Base-by-base conservation (phyloP, 148 eudicot species). In the Chenopodium album region DNA sequence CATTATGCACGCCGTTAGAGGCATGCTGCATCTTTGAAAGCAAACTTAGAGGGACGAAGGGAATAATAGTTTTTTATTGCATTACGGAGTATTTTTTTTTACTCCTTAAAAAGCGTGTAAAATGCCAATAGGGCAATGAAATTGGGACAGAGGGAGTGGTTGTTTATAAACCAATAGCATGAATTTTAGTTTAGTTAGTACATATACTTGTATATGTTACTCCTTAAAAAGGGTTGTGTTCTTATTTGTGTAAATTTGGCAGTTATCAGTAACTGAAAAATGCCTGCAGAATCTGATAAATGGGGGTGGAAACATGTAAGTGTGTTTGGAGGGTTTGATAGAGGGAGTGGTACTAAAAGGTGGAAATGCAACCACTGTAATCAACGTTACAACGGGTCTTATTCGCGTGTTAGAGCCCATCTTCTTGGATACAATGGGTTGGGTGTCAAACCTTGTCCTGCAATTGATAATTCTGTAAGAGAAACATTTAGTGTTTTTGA, bases 261-360 rank as follows among this genome's bases (percentile, higher is more conserved):
- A 78, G 73, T 66, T 34, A 34, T 41, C 11, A 4, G 47, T 37
- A 34, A 71, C 1, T 19, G 29, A 9, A 37, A 41, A 78, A 78
- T 83, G 90, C 79, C 81, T 32, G 46, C 62, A n/a, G 82, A 83
- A 82, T 85, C 81, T 67, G 86, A 85, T 52, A 83, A 83, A 78
- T 88, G 90, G 90, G 90, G 90, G 7, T 85, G 88, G 88, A 86
- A 84, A 66, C 88, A 84, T 65, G 88, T 88, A 67, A 82, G 80
- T 48, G 82, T 88, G 19, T 48, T 79, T 62, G 88, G 88, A 48
- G 85, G 74, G 54, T 88, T 86, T 80, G 80, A 79, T 11, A 88
- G 73, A 75, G 88, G 87, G n/a, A 84, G 85, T 79, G 85, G 90
- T 54, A 81, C 90, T 19, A 88, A 88, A 50, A 84, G 75, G 78